Evolutionary conservation across 345 rosid genomes (phyloP).

Genomic region (Firmiana major): DNA sequence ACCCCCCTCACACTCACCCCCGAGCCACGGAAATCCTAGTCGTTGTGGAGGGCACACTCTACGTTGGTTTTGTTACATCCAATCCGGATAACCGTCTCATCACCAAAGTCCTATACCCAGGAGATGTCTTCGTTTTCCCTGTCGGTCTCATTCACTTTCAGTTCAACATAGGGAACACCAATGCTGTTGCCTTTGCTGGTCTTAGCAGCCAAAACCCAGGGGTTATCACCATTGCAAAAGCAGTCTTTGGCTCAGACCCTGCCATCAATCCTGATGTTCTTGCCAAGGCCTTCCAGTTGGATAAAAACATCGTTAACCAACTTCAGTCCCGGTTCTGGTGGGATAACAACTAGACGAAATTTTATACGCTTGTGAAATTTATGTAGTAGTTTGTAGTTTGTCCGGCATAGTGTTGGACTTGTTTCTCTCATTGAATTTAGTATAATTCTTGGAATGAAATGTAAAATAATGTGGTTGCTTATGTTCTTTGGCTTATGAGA

Average conservation of each 20-base stretch:
- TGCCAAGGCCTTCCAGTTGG: constrained; percentile 32
- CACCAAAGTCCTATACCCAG: constrained; percentile 23
- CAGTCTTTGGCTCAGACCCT: constrained; percentile 30
- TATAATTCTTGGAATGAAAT: not conserved
- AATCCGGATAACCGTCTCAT: constrained; percentile 28
- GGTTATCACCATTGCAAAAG: constrained; percentile 24
- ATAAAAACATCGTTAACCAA: constrained; percentile 16
- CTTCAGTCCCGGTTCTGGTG: constrained; percentile 17
- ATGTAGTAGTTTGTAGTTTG: too few species aligned
- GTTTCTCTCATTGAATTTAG: not conserved
- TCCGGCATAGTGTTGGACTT: not conserved
- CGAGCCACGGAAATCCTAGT: constrained; percentile 28
- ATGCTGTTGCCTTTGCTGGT: not conserved
- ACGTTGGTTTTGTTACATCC: constrained; percentile 38
- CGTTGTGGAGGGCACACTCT: constrained; percentile 33
- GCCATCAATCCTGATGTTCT: constrained; percentile 19
- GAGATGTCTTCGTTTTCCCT: constrained; percentile 41
- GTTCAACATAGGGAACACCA: not conserved
- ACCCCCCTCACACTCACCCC: constrained; percentile 41
- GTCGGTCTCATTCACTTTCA: constrained; percentile 10
- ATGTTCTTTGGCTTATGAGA: not conserved
- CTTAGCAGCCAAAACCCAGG: constrained; percentile 3
- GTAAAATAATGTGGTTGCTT: not conserved
- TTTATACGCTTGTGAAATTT: too few species aligned
- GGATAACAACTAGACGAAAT: not conserved